These are phyloP conservation scores for Haematococcus sp. DNA, from an alignment of 139 green algal species.

Conservation along the genomic window DNA sequence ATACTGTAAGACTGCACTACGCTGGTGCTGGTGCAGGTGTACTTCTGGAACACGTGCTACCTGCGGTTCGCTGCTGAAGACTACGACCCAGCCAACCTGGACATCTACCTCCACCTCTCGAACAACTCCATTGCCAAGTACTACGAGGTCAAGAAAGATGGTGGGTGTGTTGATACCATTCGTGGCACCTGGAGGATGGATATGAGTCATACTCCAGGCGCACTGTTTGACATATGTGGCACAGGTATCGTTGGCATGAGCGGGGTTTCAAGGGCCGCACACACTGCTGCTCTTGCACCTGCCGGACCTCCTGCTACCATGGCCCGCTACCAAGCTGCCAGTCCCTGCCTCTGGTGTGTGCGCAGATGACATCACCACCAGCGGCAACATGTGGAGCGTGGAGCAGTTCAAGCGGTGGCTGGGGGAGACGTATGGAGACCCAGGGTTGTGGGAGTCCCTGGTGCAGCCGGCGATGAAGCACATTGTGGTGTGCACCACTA, in stretches of 20 bases:
- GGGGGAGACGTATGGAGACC: conserved; percentile 20
- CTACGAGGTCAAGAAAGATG: conserved; percentile 28
- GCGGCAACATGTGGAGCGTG: conserved; percentile 39
- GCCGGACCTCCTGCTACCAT: no score
- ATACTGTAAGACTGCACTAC: no score
- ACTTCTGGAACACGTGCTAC: conserved; percentile 40
- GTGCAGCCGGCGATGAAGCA: conserved; percentile 48
- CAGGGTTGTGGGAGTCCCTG: conserved; percentile 24
- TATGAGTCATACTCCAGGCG: no score
- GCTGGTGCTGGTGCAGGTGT: no score
- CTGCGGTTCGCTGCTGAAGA: conserved; percentile 53
- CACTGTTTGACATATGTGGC: no score
- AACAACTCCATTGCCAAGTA: conserved; percentile 64
- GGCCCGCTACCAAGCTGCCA: no score
- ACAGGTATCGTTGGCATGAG: no score
- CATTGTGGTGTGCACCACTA: conserved; percentile 37
- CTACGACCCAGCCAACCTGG: conserved; percentile 53
- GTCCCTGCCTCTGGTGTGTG: no score
- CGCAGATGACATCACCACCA: conserved; percentile 12
- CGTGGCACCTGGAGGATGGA: no score
- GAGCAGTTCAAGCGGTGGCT: conserved; percentile 34
- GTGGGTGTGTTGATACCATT: conserved; percentile 5
- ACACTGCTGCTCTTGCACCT: no score
- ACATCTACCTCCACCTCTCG: conserved; percentile 60
- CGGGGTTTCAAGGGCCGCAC: no score